Percentiles rank a stretch among this genome's conserved stretches.
Evolutionary conservation across 1,284 basidiomycete species (phyloP).

Genomic region (Melampsora americana): DNA sequence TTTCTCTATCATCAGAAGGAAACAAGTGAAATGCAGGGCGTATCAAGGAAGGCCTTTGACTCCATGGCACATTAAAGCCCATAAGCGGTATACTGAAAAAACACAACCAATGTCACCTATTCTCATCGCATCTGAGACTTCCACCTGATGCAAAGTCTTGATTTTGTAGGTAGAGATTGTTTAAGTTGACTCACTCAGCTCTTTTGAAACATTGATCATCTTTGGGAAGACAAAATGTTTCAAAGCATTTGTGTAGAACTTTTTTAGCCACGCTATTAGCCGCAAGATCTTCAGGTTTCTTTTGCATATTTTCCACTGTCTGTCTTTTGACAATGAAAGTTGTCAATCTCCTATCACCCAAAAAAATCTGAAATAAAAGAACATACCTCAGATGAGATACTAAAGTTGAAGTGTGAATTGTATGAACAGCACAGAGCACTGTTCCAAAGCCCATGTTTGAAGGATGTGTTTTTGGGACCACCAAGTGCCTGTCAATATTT

Average conservation of each 20-base stretch:
- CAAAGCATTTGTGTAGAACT: slow-evolving; percentile 4
- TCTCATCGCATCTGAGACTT: slow-evolving; percentile 2
- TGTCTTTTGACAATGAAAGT: not conserved
- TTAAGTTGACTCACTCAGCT: not conserved
- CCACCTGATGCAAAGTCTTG: slow-evolving; percentile 9
- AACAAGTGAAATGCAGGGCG: slow-evolving; percentile 5
- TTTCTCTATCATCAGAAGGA: slow-evolving; percentile 1
- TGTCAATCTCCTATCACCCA: not conserved
- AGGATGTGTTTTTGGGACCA: not conserved
- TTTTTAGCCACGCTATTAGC: not conserved
- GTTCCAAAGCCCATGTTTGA: not conserved
- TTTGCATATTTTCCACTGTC: not conserved
- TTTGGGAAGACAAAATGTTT: not conserved
- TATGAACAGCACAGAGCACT: slow-evolving; percentile 9
- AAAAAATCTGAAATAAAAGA: not conserved
- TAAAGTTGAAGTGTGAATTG: slow-evolving; percentile 11
- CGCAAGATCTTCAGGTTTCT: not conserved
- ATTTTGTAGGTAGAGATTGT: not conserved
- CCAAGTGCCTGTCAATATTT: not conserved
- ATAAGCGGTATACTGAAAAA: not conserved
- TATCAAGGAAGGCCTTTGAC: slow-evolving; percentile 17
- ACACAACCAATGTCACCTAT: not conserved
- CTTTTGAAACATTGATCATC: not conserved
- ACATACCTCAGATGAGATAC: slow-evolving; percentile 11
- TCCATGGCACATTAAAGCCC: slow-evolving; percentile 20